Conservation (phyloP, 2,329 filamentous ascomycete species). For the Fragosphaeria purpurea region DNA sequence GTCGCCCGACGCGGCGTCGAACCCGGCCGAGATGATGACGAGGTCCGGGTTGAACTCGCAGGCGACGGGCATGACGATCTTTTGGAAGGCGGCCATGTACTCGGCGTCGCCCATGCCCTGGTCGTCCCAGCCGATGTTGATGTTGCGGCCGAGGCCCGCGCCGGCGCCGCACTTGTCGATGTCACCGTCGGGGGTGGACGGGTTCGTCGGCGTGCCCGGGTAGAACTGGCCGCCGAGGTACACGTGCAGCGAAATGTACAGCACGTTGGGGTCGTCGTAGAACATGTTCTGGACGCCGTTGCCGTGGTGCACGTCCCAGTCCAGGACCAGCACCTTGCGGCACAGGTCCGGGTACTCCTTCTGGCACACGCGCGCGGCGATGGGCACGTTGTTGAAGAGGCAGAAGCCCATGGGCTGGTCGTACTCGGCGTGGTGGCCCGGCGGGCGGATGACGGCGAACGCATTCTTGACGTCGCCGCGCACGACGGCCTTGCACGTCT, state of each 20-base stretch:
- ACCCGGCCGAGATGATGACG: conserved; percentile 90
- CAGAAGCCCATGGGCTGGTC: conserved; percentile 88
- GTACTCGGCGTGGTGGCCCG: conserved; percentile 88
- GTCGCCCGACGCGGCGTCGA: conserved; percentile 90
- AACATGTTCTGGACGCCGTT: conserved; percentile 97
- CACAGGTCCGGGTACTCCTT: conserved; percentile 68
- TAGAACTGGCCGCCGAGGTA: conserved; percentile 80
- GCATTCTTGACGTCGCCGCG: conserved; percentile 80
- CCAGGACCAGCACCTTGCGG: conserved; percentile 82
- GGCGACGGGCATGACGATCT: conserved; percentile 92
- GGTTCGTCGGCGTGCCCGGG: conserved; percentile 54
- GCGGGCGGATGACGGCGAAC: conserved; percentile 88
- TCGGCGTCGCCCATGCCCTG: conserved; percentile 90
- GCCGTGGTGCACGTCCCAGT: conserved; percentile 77
- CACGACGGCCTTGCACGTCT: conserved; percentile 88
- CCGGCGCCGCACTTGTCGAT: conserved; percentile 49
- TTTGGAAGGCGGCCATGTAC: conserved; percentile 92
- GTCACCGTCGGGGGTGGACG: conserved; percentile 49
- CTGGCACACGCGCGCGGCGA: conserved; percentile 84
- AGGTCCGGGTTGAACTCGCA: conserved; percentile 89
- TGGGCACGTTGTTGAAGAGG: conserved; percentile 94
- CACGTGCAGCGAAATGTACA: conserved; percentile 93
- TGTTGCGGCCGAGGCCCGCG: conserved; percentile 47
- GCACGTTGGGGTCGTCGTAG: conserved; percentile 84
- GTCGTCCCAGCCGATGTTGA: conserved; percentile 58